These are phyloP conservation scores for Fraxinus sp. DNA, from an alignment of 305 asterid genomes.

Conservation along the genomic window DNA sequence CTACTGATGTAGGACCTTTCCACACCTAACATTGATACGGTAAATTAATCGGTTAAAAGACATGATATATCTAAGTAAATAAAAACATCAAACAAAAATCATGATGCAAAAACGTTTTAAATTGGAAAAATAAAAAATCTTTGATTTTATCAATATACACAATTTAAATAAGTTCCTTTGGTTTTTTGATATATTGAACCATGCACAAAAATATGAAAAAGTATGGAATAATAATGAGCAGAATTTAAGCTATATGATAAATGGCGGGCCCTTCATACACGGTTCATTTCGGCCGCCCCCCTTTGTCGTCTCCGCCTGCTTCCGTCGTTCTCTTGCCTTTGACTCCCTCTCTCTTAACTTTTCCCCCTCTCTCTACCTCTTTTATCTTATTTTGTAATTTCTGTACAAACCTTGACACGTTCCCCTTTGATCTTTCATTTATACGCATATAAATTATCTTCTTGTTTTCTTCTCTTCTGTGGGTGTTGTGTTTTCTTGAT, in stretches of 20 bases:
- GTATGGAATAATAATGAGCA: slow-evolving; percentile 10
- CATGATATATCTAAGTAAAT: background rate
- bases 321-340: slow-evolving; percentile 43
- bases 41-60: background rate
- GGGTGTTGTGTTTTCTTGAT: slow-evolving; percentile 23
- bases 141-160: background rate
- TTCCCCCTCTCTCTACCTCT: slow-evolving; percentile 9
- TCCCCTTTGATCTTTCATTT: slow-evolving; percentile 25
- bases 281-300: slow-evolving; percentile 58
- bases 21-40: background rate
- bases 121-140: background rate
- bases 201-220: background rate
- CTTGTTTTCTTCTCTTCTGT: slow-evolving; percentile 25
- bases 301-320: slow-evolving; percentile 70
- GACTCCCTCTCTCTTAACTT: slow-evolving; percentile 17
- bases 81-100: background rate
- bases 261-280: slow-evolving; percentile 44
- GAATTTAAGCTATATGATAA: slow-evolving; percentile 22
- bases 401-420: slow-evolving; percentile 34
- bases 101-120: background rate
- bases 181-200: background rate
- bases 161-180: background rate
- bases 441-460: background rate
- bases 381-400: slow-evolving; percentile 36
- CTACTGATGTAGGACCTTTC: background rate